Conservation (phyloP, 2,329 filamentous ascomycete genomes). For the Sordariomycetes sp. region DNA sequence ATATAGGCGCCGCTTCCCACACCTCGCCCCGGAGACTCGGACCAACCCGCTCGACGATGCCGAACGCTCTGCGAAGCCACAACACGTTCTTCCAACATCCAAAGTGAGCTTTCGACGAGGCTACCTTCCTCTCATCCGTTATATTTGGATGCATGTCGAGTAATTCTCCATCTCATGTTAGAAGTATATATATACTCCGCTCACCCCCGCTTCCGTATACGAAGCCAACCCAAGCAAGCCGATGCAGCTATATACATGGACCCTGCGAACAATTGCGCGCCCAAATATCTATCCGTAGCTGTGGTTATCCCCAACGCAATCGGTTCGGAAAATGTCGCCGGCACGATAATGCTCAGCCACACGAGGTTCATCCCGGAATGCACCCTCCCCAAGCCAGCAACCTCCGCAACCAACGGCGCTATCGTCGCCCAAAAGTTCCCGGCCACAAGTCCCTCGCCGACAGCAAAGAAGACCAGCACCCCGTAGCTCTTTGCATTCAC, state of each 20-base stretch:
- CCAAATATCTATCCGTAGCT: conserved; percentile 31
- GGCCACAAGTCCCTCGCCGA: conserved; percentile 57
- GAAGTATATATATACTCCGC: no score
- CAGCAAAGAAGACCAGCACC: conserved; percentile 56
- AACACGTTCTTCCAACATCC: no score
- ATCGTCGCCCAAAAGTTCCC: conserved; percentile 62
- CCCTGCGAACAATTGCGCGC: conserved; percentile 44
- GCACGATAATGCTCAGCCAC: conserved; percentile 59
- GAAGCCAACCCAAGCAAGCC: conserved; percentile 8
- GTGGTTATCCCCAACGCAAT: conserved; percentile 43
- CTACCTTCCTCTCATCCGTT: no score
- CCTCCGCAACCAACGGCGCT: conserved; percentile 57
- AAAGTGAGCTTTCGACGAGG: no score
- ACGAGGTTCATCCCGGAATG: conserved; percentile 55
- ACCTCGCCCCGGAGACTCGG: no score
- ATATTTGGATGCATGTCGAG: no score
- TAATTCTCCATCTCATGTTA: no score
- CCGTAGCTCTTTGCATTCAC: conserved; percentile 50
- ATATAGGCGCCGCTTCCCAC: no score
- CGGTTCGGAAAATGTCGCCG: conserved; percentile 54
- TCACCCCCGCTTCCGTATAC: no score
- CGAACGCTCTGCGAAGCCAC: no score
- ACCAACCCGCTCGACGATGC: no score
- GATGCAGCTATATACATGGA: conserved; percentile 43
- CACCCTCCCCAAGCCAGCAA: conserved; percentile 56